Evolutionary conservation across 306 rosid species (phyloP).

Genomic region (Arachis hypogaea): DNA sequence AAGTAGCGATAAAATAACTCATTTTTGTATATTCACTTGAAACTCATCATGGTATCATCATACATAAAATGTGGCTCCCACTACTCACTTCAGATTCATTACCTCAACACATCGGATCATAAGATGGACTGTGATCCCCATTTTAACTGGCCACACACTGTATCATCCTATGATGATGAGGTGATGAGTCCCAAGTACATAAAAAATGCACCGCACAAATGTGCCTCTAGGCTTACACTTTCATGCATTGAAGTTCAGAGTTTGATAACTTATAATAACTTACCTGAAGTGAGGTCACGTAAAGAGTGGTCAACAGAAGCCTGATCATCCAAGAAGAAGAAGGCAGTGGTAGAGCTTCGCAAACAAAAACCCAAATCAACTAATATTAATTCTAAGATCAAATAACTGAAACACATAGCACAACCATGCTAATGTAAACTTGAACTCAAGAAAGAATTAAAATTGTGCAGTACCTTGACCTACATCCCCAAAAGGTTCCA

Average conservation of each 20-base stretch:
- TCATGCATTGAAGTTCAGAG: background rate
- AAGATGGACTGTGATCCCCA: too few species aligned
- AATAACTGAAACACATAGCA: background rate
- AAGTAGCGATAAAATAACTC: too few species aligned
- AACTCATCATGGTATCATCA: too few species aligned
- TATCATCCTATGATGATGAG: too few species aligned
- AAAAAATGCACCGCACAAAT: too few species aligned
- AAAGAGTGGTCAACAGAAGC: conserved; percentile 52
- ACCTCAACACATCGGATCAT: too few species aligned
- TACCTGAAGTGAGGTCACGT: conserved; percentile 71
- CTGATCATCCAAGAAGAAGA: background rate
- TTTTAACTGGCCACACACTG: too few species aligned
- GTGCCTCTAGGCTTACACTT: background rate
- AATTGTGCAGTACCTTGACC: conserved; percentile 63
- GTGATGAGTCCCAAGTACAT: too few species aligned
- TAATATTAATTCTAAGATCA: conserved; percentile 28
- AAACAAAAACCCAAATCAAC: conserved; percentile 38
- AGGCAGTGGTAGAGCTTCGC: background rate
- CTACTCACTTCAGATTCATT: too few species aligned
- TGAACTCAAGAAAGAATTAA: conserved; percentile 3
- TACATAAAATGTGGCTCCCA: too few species aligned
- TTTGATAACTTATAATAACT: conserved; percentile 11
- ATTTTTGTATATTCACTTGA: too few species aligned
- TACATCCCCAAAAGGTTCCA: conserved; percentile 53
- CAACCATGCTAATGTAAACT: background rate